These are phyloP conservation scores for Starmerella scarabaei DNA, from an alignment of 805 yeast species.

Conservation along the genomic window DNA sequence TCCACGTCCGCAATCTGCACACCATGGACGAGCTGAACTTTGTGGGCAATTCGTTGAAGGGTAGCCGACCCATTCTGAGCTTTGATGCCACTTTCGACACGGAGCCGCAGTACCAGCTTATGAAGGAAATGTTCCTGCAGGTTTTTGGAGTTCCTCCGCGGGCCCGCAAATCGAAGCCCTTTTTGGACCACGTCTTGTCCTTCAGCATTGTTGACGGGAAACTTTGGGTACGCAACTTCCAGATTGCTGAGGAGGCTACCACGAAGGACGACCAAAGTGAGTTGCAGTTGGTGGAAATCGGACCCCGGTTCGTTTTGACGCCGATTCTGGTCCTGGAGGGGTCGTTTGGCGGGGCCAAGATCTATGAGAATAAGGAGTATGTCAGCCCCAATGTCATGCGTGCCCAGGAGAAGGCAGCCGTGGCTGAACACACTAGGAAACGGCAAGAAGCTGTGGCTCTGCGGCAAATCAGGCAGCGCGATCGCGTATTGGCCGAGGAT, in stretches of 20 bases:
- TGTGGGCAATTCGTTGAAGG: constrained; percentile 90
- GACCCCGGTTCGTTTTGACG: constrained; percentile 91
- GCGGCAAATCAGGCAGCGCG: constrained; percentile 63
- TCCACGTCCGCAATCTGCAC: constrained; percentile 87
- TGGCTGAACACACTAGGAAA: constrained; percentile 63
- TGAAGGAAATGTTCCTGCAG: constrained; percentile 73
- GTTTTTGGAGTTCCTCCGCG: constrained; percentile 91
- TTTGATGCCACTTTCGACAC: constrained; percentile 71
- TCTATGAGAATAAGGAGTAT: constrained; percentile 91
- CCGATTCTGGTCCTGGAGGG: constrained; percentile 87
- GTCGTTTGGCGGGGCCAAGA: constrained; percentile 94
- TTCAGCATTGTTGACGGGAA: constrained; percentile 86
- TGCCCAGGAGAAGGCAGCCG: constrained; percentile 69
- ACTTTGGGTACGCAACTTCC: constrained; percentile 92
- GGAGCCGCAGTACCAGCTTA: constrained; percentile 52
- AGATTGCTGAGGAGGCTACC: constrained; percentile 48
- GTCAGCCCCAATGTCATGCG: constrained; percentile 92
- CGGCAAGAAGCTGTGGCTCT: constrained; percentile 71
- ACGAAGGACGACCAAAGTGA: constrained; percentile 36
- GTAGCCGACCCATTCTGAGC: constrained; percentile 85
- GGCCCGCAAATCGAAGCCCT: constrained; percentile 87
- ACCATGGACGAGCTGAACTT: constrained; percentile 92
- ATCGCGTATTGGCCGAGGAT: constrained; percentile 56
- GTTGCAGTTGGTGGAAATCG: constrained; percentile 78
- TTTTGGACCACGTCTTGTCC: constrained; percentile 87